Base-by-base conservation (phyloP, 129 eudicot genomes). In the Apium graveolens region DNA sequence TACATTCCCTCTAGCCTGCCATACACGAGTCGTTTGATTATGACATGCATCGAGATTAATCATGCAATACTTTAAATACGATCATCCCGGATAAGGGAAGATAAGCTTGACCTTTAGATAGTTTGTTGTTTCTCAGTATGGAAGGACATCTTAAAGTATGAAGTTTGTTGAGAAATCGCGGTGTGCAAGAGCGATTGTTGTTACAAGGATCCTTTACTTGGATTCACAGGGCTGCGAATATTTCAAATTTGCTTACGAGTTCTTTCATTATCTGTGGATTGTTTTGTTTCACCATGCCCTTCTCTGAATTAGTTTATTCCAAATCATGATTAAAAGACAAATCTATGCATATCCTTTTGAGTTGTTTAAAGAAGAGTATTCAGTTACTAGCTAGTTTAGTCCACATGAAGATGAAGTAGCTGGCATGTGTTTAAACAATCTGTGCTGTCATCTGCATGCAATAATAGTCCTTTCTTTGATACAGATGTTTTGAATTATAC, bases 381-480 rank as follows among this genome's bases (percentile, higher is more conserved):
- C 70, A 76, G 32, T 51, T 48, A 55, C 51, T 20, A 57, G 71
- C 39, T 53, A 24, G 66, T 70, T 70, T 35, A 53, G n/a, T 79
- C 75, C 81, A 79, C 60, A 60, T 79, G 81, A 49, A 70, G 31
- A n/a, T n/a, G n/a, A n/a, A 39, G 45, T 24, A 77, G 26, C 5
- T 37, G 27, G 73, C 80, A 39, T 60, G 80, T 77, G 80, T 72
- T 70, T 71, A 3, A 26, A 77, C 55, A 77, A 13, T 77, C 65
- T 60, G 41, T 77, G 73, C 80, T 55, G 34, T 77, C 65, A 77
- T 60, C 10, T 77, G 80, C 80, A 39, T 77, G 71, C 53, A 60
- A 72, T 24, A 72, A 72, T 42, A 42, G 75, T 35, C 41, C 45
- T 60, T 60, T 9, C 27, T 55, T 8, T 55, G 65, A 55, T 55